Base-by-base conservation (phyloP, 805 yeast species). In the Metschnikowia noctiluminum region DNA sequence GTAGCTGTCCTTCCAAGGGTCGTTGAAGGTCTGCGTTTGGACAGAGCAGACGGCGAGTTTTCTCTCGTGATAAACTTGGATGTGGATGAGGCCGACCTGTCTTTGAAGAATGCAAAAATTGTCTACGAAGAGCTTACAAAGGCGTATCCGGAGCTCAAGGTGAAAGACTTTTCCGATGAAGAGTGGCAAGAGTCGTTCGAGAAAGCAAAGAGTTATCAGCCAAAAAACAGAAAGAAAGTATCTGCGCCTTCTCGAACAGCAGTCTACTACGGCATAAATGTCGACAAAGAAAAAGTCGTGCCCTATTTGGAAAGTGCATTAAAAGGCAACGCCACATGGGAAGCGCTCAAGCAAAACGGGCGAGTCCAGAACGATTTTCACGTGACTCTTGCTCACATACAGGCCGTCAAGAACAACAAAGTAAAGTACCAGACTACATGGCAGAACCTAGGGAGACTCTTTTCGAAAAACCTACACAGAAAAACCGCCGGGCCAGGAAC, bases 61-160 rank as follows among this genome's bases (percentile, higher is more conserved):
- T 89, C 87, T 59, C 50, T 69, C 6, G 70, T 88, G 1, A 80
- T 94, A 21, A 70, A 85, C 46, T 64, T 92, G 35, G 69, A 76
- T 12, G 59, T 56, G 1, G 53, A 63, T 2, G 65, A 30, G 0
- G 43, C 42, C 10, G 55, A 59, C 26, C 52, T 59, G n/a, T 60
- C 65, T 6, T 49, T 61, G 39, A 42, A 43, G 1, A 87, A 86
- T 59, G 74, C 83, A 2, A 68, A 65, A 49, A 52, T 49, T 0
- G 68, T 87, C 2, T 59, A 45, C 27, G 30, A 35, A 6, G 53
- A 49, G n/a, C 40, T 84, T 13, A 39, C 44, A 11, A 28, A 35
- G 7, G 27, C 32, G 10, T 54, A 37, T 21, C 52, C 46, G 1
- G 55, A 52, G 11, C 42, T 56, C 26, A 37, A 44, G 13, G 16